phyloP scores from a whole-genome alignment of 306 rosid species.

The Cucurbita maxima region DNA sequence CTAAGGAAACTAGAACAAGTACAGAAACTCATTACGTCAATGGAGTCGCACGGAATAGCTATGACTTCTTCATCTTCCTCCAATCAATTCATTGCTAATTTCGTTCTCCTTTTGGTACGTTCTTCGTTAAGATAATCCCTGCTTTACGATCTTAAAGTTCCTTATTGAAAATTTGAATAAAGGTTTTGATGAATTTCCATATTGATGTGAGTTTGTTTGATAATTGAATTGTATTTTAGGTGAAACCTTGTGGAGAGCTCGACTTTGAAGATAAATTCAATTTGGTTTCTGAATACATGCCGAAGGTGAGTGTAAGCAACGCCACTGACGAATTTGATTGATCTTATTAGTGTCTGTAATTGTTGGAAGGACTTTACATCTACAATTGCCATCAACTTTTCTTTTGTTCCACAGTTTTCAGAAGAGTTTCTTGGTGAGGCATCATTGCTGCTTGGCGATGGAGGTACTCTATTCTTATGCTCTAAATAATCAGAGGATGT shows the following conservation, averaged over 20 bases:
- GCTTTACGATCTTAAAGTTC: neutral
- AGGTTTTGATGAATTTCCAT: neutral
- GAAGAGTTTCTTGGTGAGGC: slow-evolving; percentile 49
- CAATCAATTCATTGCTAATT: slow-evolving; percentile 40
- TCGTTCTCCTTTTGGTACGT: slow-evolving; percentile 33
- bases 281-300: slow-evolving; percentile 37
- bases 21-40: slow-evolving; percentile 23
- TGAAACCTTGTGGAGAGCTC: slow-evolving; percentile 58
- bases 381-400: neutral
- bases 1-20: slow-evolving; percentile 37
- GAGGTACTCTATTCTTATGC: slow-evolving; percentile 12
- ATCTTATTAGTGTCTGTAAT: neutral
- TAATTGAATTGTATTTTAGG: slow-evolving; percentile 10
- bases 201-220: neutral
- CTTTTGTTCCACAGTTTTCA: slow-evolving; percentile 31
- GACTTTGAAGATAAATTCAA: slow-evolving; percentile 29
- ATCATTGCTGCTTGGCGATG: slow-evolving; percentile 14
- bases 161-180: neutral
- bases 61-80: slow-evolving; percentile 6
- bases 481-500: neutral
- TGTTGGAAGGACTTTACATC: neutral
- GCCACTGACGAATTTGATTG: slow-evolving; percentile 5
- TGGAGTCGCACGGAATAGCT: slow-evolving; percentile 25
- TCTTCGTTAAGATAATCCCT: neutral
- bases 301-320: slow-evolving; percentile 23